Evolutionary conservation across 139 green algal species (phyloP).

Genomic region (Gonium pectorale): DNA sequence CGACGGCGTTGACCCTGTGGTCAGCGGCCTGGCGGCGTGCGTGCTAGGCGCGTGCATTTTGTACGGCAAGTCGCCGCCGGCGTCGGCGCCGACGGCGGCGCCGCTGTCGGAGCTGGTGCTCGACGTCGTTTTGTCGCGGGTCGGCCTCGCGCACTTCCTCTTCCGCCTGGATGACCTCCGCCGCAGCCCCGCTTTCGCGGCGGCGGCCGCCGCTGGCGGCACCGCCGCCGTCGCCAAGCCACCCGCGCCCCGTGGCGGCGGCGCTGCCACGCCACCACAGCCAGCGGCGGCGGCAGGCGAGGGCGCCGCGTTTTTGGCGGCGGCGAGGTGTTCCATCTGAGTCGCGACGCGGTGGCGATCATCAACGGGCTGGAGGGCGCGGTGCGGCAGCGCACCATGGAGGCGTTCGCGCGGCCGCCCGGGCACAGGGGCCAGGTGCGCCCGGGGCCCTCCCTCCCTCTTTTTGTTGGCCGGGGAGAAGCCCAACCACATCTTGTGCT

Average conservation of each 20-base stretch:
- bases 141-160: conserved; percentile 68
- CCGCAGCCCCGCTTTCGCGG: conserved; percentile 44
- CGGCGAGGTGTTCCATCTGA: conserved; percentile 1
- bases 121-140: conserved; percentile 62
- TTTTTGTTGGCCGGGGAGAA: too few species aligned
- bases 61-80: conserved; percentile 43
- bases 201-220: neutral
- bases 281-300: neutral
- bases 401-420: conserved; percentile 44
- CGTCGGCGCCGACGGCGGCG: conserved; percentile 38
- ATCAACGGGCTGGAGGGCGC: conserved; percentile 51
- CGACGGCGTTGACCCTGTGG: neutral
- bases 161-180: conserved; percentile 62
- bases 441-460: too few species aligned
- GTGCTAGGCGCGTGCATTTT: conserved; percentile 79
- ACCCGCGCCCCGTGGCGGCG: conserved; percentile 61
- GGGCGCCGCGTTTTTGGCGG: neutral
- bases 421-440: neutral
- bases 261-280: conserved; percentile 30
- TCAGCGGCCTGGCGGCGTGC: conserved; percentile 72
- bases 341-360: conserved; percentile 47
- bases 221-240: conserved; percentile 43
- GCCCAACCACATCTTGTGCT: too few species aligned
- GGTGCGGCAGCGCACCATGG: conserved; percentile 50
- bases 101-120: conserved; percentile 58